Percentiles rank a stretch among this genome's conserved stretches.
These are phyloP conservation scores for Metroxylon sagu DNA, from an alignment of 176 grass and related monocot genomes.

Conservation along the genomic window DNA sequence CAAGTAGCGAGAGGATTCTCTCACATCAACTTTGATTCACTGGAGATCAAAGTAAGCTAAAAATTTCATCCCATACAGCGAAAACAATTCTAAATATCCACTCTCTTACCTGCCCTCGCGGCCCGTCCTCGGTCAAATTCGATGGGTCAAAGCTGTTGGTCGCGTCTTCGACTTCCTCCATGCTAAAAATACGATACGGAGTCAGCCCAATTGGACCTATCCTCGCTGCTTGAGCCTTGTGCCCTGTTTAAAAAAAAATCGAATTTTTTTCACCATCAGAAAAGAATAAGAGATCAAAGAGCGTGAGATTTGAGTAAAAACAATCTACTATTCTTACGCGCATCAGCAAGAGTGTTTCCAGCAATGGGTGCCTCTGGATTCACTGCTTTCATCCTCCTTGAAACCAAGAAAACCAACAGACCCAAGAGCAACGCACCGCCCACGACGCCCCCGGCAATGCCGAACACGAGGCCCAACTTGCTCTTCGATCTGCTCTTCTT, in stretches of 20 bases:
- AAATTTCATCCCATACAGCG: too few species aligned
- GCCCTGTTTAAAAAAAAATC: constrained; percentile 38
- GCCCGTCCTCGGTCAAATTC: constrained; percentile 45
- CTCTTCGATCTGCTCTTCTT: constrained; percentile 19
- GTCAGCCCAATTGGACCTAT: constrained; percentile 50
- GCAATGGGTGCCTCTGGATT: constrained; percentile 24
- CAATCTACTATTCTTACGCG: constrained; percentile 41
- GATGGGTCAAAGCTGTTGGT: constrained; percentile 50
- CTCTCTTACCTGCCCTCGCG: constrained; percentile 46
- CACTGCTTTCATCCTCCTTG: constrained; percentile 33
- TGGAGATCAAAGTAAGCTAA: too few species aligned
- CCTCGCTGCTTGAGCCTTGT: constrained; percentile 48
- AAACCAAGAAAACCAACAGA: constrained; percentile 36
- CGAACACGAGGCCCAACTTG: constrained; percentile 49
- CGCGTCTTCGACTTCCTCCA: constrained; percentile 79
- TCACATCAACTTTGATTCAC: too few species aligned
- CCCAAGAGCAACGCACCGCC: constrained; percentile 45
- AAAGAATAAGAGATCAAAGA: too few species aligned
- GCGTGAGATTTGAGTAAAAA: not conserved
- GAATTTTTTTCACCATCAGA: not conserved
- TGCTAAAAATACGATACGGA: constrained; percentile 31
- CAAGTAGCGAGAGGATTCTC: too few species aligned
- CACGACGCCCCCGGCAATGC: constrained; percentile 49
- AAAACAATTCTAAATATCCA: too few species aligned
- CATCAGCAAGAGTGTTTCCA: constrained; percentile 39